A percentile compares a stretch with the other conserved stretches of the same genome.
Evolutionary conservation across 2,329 filamentous ascomycete genomes (phyloP).

Genomic region (Xylariaceae sp.): DNA sequence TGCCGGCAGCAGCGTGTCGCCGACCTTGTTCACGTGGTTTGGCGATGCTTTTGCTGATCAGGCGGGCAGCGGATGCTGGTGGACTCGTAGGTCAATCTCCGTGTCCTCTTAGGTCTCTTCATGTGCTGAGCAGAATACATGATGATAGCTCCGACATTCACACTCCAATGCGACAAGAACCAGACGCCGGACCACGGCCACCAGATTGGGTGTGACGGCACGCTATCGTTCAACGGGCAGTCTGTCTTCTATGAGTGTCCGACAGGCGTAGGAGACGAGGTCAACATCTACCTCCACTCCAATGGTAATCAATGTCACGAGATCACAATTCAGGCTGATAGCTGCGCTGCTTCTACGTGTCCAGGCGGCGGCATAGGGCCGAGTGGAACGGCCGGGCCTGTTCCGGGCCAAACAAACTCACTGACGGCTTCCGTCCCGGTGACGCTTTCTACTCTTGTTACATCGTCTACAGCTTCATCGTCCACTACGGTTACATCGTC

Average conservation of each 20-base stretch:
- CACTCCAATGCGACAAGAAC: slow-evolving; percentile 59
- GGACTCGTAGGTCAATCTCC: slow-evolving; percentile 46
- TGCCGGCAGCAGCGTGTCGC: slow-evolving; percentile 46
- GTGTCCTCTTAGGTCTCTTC: neutral
- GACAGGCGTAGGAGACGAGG: slow-evolving; percentile 50
- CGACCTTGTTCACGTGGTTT: slow-evolving; percentile 52
- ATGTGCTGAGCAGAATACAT: neutral
- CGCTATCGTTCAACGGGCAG: slow-evolving; percentile 48
- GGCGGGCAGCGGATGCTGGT: slow-evolving; percentile 56
- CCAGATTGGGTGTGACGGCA: slow-evolving; percentile 49
- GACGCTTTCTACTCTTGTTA: slow-evolving; percentile 3
- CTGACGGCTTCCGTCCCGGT: neutral
- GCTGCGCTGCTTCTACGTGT: slow-evolving; percentile 32
- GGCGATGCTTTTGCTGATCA: slow-evolving; percentile 53
- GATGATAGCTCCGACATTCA: slow-evolving; percentile 47
- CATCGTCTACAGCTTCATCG: slow-evolving; percentile 4
- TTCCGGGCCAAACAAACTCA: slow-evolving; percentile 6
- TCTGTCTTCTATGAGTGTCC: slow-evolving; percentile 58
- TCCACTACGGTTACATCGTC: neutral
- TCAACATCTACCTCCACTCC: slow-evolving; percentile 50
- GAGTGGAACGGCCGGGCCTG: slow-evolving; percentile 5
- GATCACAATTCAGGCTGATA: slow-evolving; percentile 43
- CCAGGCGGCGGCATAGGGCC: slow-evolving; percentile 14
- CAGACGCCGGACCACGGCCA: slow-evolving; percentile 52
- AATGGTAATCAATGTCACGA: slow-evolving; percentile 45